Evolutionary conservation across 306 rosid species (phyloP).

Genomic region (Prunus padus): DNA sequence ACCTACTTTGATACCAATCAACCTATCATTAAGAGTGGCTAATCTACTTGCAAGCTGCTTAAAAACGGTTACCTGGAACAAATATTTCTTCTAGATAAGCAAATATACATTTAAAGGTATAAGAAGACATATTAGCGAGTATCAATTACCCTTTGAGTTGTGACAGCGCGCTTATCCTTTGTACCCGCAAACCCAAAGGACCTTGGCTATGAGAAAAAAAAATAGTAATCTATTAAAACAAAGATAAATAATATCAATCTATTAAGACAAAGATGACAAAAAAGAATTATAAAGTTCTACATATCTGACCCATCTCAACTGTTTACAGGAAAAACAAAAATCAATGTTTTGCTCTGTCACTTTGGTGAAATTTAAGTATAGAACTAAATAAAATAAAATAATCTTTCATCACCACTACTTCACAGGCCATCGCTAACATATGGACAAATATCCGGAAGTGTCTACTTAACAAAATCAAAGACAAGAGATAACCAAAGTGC

Average conservation of each 20-base stretch:
- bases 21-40: conserved; percentile 81
- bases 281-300: conserved; percentile 15
- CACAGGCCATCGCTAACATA: neutral
- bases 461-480: neutral
- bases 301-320: conserved; percentile 17
- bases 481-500: neutral
- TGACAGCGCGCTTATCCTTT: conserved; percentile 89
- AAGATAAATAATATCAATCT: conserved; percentile 24
- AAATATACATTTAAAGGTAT: conserved; percentile 4
- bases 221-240: conserved; percentile 20
- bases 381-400: neutral
- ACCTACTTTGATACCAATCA: conserved; percentile 87
- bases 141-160: conserved; percentile 81
- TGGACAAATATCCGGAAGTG: neutral
- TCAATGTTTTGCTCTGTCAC: neutral
- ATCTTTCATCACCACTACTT: neutral
- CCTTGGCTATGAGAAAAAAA: conserved; percentile 52
- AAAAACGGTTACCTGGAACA: conserved; percentile 76
- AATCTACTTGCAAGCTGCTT: conserved; percentile 75
- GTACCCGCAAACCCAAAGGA: conserved; percentile 98
- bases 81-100: neutral
- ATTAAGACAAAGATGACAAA: conserved; percentile 1
- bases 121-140: conserved; percentile 18
- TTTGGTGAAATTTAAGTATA: neutral
- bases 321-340: neutral